Evolutionary conservation across 495 filamentous ascomycete genomes (phyloP).

Genomic region (Lindgomyces ingoldianus): DNA sequence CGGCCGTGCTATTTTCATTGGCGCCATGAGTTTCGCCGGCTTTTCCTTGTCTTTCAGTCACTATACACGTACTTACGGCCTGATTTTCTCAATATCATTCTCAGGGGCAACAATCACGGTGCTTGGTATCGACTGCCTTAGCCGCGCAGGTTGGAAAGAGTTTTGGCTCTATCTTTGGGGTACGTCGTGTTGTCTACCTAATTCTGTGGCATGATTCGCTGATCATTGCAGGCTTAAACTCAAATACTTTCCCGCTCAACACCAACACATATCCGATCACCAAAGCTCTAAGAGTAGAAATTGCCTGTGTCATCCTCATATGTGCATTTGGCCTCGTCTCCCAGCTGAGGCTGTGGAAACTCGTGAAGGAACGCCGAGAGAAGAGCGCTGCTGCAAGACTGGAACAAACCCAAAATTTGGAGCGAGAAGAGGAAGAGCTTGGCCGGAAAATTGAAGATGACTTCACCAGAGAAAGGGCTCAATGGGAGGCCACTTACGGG

Average conservation of each 20-base stretch:
- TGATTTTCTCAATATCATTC: conserved; percentile 77
- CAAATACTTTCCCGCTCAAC: conserved; percentile 72
- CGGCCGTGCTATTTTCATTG: conserved; percentile 74
- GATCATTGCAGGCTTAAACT: conserved; percentile 63
- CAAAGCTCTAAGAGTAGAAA: conserved; percentile 80
- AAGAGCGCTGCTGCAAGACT: conserved; percentile 59
- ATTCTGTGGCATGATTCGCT: conserved; percentile 18
- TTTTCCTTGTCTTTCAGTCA: conserved; percentile 78
- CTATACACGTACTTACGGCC: conserved; percentile 72
- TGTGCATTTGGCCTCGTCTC: conserved; percentile 75
- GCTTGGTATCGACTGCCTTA: conserved; percentile 90
- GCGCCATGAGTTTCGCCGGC: conserved; percentile 62
- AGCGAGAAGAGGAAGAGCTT: conserved; percentile 70
- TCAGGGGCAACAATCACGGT: conserved; percentile 75
- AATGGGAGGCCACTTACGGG: conserved; percentile 83
- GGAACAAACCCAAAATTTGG: conserved; percentile 59
- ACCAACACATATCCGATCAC: conserved; percentile 83
- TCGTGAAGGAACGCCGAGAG: conserved; percentile 72
- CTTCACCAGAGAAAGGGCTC: conserved; percentile 64
- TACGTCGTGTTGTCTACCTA: conserved; percentile 44
- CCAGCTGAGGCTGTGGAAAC: conserved; percentile 82
- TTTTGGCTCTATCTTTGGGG: conserved; percentile 96
- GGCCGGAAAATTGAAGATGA: conserved; percentile 68
- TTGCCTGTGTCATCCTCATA: conserved; percentile 74
- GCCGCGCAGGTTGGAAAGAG: conserved; percentile 83